Percentiles rank a stretch among this genome's conserved stretches.
Evolutionary conservation across 352 stramenopile genomes (phyloP).

Genomic region (Phytopythium mirpurense): DNA sequence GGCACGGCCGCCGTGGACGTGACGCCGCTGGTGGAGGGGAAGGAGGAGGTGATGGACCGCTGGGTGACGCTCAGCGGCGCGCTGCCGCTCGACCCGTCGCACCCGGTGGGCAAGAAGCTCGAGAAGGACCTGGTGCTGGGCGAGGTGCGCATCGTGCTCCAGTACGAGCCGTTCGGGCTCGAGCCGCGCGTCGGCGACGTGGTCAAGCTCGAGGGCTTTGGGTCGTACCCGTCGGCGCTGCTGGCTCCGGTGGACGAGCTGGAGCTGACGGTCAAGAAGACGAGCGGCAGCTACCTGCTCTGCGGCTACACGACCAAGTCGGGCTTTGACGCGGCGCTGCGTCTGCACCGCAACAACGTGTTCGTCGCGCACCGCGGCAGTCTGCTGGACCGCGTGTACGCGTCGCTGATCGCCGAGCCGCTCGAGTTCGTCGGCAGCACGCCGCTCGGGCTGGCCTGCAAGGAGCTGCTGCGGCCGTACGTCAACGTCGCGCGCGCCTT

Average conservation of each 20-base stretch:
- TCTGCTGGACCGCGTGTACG: conserved; percentile 64
- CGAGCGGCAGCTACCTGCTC: conserved; percentile 72
- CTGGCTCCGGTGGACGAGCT: conserved; percentile 59
- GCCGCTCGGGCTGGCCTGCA: conserved; percentile 49
- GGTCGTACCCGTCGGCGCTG: conserved; percentile 60
- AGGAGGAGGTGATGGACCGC: conserved; percentile 73
- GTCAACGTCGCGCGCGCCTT: conserved; percentile 66
- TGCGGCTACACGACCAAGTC: conserved; percentile 64
- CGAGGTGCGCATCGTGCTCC: conserved; percentile 68
- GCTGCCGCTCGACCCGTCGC: conserved; percentile 9
- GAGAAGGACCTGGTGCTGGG: conserved; percentile 52
- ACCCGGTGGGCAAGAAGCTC: conserved; percentile 29
- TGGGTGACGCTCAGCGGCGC: conserved; percentile 68
- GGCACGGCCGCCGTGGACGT: conserved; percentile 65
- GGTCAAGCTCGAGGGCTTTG: conserved; percentile 76
- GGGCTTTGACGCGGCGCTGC: conserved; percentile 53
- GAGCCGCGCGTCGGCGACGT: conserved; percentile 66
- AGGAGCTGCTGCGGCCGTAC: conserved; percentile 55
- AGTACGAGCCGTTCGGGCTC: conserved; percentile 79
- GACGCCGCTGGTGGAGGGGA: conserved; percentile 63
- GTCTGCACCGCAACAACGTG: conserved; percentile 73
- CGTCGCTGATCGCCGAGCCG: conserved; percentile 56
- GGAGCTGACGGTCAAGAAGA: conserved; percentile 78
- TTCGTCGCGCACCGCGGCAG: conserved; percentile 74
- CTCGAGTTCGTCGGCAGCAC: conserved; percentile 68